These are phyloP conservation scores for Echites panduratus DNA, from an alignment of 257 asterid genomes.

Conservation along the genomic window DNA sequence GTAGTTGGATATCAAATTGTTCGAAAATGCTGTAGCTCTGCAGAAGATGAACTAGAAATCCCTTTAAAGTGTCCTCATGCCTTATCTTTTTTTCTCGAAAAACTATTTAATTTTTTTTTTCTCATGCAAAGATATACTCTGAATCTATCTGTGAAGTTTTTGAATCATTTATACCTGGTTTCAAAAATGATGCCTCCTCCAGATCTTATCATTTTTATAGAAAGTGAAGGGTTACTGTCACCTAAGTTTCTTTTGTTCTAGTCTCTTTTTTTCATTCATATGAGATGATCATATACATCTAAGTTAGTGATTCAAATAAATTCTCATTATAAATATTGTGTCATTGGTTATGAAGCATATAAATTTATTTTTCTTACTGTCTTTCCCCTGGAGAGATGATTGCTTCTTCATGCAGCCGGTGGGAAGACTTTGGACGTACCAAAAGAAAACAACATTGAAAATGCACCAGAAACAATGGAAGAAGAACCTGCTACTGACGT, in stretches of 20 bases:
- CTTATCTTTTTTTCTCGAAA: too few relatives aligned
- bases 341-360: neutral
- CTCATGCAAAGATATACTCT: too few relatives aligned
- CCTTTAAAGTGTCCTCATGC: too few relatives aligned
- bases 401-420: constrained; percentile 24
- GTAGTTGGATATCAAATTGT: neutral
- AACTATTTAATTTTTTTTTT: too few relatives aligned
- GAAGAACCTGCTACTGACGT: constrained; percentile 35
- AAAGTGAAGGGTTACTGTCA: too few relatives aligned
- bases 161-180: too few relatives aligned
- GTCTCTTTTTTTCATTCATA: neutral
- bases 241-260: neutral
- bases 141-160: too few relatives aligned
- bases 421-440: constrained; percentile 35
- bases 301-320: neutral
- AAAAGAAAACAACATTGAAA: constrained; percentile 18
- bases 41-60: neutral
- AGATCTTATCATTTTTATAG: too few relatives aligned
- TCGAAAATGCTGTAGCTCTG: too few relatives aligned
- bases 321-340: neutral
- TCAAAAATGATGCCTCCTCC: too few relatives aligned
- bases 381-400: neutral
- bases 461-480: constrained; percentile 24
- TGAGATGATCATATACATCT: too few relatives aligned
- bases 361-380: neutral